phyloP scores from a whole-genome alignment of 2,329 filamentous ascomycete species.

The Paracoccidioides brasiliensis region DNA sequence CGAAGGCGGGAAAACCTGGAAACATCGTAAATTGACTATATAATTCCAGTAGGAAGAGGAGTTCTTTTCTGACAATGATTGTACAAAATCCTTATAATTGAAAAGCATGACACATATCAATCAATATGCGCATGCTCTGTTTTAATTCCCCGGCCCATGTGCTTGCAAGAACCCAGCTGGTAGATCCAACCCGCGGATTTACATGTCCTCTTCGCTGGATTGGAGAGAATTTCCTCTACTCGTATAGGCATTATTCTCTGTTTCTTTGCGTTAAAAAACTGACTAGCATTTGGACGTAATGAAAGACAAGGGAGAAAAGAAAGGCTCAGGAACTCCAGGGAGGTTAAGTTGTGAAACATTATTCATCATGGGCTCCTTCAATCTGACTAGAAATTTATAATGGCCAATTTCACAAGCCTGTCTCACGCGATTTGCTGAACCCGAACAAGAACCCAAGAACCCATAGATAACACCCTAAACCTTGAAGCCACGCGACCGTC shows the following conservation, averaged over 20 bases:
- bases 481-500: slow-evolving; percentile 99
- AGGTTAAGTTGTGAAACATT: neutral
- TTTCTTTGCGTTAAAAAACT: neutral
- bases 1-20: slow-evolving; percentile 41
- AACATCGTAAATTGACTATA: slow-evolving; percentile 39
- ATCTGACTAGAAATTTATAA: slow-evolving; percentile 2
- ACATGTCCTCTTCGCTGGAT: neutral
- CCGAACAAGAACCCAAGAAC: slow-evolving; percentile 11
- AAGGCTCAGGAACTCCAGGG: neutral
- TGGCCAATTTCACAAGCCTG: neutral
- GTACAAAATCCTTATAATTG: neutral
- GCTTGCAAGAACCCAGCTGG: neutral
- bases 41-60: neutral
- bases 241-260: neutral
- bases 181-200: too few species aligned
- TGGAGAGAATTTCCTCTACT: neutral
- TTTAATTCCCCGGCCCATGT: neutral
- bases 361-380: slow-evolving; percentile 1
- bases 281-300: neutral
- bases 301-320: neutral
- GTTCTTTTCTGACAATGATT: neutral
- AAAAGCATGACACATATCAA: neutral
- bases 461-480: slow-evolving; percentile 60
- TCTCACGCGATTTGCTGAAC: slow-evolving; percentile 4
- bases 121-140: neutral